Evolutionary conservation across 2,329 filamentous ascomycete species (phyloP).

Genomic region (Nothopassalora personata): DNA sequence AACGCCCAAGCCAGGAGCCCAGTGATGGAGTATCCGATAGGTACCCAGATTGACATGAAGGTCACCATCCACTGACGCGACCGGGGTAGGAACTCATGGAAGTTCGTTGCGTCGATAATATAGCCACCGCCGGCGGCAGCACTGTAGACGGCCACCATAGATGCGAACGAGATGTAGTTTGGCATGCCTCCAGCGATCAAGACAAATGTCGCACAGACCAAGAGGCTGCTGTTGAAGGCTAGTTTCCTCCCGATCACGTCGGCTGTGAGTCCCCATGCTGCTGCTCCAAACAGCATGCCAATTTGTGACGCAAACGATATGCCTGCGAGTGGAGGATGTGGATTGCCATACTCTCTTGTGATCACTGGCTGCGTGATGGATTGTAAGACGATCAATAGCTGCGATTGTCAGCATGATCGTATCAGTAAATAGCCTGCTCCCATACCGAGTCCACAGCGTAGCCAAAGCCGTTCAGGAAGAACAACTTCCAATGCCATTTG

Average conservation of each 20-base stretch:
- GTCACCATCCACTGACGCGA: conserved; percentile 23
- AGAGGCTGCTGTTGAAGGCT: conserved; percentile 24
- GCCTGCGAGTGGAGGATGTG: conserved; percentile 25
- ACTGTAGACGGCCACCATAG: conserved; percentile 24
- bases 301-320: conserved; percentile 39
- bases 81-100: conserved; percentile 25
- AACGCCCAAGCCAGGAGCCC: conserved; percentile 41
- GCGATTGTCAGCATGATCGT: not conserved
- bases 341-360: conserved; percentile 25
- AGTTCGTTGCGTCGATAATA: conserved; percentile 27
- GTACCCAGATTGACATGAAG: conserved; percentile 25
- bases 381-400: conserved; percentile 35
- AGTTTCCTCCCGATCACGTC: conserved; percentile 19
- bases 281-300: conserved; percentile 39
- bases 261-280: conserved; percentile 22
- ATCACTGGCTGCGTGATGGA: conserved; percentile 32
- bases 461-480: conserved; percentile 58
- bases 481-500: conserved; percentile 54
- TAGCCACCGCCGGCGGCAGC: conserved; percentile 27
- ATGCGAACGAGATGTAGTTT: conserved; percentile 23
- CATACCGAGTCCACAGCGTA: conserved; percentile 31
- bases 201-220: conserved; percentile 23
- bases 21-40: conserved; percentile 24
- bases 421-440: not conserved
- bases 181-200: conserved; percentile 26